phyloP scores from a whole-genome alignment of 352 stramenopile genomes.

The Phytopythium helicoides region DNA sequence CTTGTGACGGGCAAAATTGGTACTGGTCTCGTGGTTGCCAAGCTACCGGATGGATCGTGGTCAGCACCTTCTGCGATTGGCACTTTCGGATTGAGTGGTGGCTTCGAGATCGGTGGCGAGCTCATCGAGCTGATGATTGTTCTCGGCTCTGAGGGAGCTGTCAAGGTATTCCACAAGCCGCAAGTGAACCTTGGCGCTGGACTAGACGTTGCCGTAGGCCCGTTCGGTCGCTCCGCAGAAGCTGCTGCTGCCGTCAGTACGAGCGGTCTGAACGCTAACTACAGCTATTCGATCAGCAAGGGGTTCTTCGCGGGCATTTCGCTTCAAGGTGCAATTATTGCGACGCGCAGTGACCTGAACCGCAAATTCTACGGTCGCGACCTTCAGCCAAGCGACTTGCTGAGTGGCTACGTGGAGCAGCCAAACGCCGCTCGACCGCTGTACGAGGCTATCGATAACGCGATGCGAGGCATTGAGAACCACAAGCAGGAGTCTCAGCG shows the following conservation, averaged over 20 bases:
- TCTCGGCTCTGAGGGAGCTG: conserved; percentile 82
- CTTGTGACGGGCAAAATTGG: conserved; percentile 61
- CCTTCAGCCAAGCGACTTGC: conserved; percentile 36
- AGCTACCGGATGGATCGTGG: conserved; percentile 79
- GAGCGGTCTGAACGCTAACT: conserved; percentile 81
- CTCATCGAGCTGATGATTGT: conserved; percentile 91
- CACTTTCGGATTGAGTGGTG: conserved; percentile 75
- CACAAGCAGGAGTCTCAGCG: conserved; percentile 38
- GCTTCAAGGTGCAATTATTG: conserved; percentile 84
- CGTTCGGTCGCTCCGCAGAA: conserved; percentile 67
- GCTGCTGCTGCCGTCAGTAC: conserved; percentile 65
- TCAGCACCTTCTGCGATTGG: conserved; percentile 91
- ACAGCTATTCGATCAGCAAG: conserved; percentile 91
- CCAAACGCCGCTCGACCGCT: conserved; percentile 45
- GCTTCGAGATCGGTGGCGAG: conserved; percentile 86
- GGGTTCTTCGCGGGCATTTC: conserved; percentile 91
- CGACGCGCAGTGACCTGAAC: conserved; percentile 79
- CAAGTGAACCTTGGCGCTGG: conserved; percentile 86
- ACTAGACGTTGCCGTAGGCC: conserved; percentile 81
- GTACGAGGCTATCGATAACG: conserved; percentile 58
- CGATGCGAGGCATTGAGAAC: conserved; percentile 45
- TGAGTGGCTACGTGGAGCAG: conserved; percentile 44
- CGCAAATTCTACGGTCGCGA: conserved; percentile 90
- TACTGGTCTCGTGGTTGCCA: conserved; percentile 79
- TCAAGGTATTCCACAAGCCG: conserved; percentile 84